Percentiles rank a stretch among this genome's conserved stretches.
Evolutionary conservation across 495 filamentous ascomycete genomes (phyloP).

Genomic region (Corynascus novoguineensis): DNA sequence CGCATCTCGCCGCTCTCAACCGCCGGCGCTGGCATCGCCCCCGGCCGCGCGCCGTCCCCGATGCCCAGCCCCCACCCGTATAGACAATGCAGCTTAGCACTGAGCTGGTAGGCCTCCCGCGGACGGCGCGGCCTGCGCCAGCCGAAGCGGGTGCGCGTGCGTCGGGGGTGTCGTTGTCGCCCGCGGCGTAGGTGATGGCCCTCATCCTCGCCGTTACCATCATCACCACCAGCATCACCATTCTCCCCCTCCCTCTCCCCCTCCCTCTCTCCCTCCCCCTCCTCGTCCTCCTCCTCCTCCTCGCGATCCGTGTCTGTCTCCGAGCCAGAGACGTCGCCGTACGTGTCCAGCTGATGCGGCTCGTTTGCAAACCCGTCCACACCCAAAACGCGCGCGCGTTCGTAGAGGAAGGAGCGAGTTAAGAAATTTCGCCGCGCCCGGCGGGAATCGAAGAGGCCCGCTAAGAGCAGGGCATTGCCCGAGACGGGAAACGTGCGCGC

Average conservation of each 20-base stretch:
- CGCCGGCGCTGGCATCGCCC: background rate
- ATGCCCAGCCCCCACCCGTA: conserved; percentile 41
- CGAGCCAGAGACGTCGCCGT: background rate
- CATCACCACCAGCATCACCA: too few species aligned
- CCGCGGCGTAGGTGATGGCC: background rate
- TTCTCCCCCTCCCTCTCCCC: background rate
- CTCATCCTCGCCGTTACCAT: too few species aligned
- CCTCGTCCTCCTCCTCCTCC: background rate
- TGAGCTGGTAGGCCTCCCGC: conserved; percentile 43
- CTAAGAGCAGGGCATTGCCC: conserved; percentile 46
- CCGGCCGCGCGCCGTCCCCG: conserved; percentile 18
- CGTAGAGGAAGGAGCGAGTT: conserved; percentile 49
- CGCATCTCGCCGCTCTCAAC: too few species aligned
- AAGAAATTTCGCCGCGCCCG: conserved; percentile 43
- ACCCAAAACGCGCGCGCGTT: conserved; percentile 28
- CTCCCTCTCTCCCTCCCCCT: background rate
- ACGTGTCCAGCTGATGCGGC: background rate
- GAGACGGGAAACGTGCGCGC: conserved; percentile 31
- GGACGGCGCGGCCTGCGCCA: background rate
- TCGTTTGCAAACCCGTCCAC: background rate
- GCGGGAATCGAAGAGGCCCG: conserved; percentile 35
- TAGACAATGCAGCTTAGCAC: conserved; percentile 58
- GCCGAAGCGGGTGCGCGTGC: background rate
- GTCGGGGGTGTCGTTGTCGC: background rate
- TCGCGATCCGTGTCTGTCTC: conserved; percentile 3